Base-by-base conservation (phyloP, 331 rosid genomes). In the Acacia concinna region DNA sequence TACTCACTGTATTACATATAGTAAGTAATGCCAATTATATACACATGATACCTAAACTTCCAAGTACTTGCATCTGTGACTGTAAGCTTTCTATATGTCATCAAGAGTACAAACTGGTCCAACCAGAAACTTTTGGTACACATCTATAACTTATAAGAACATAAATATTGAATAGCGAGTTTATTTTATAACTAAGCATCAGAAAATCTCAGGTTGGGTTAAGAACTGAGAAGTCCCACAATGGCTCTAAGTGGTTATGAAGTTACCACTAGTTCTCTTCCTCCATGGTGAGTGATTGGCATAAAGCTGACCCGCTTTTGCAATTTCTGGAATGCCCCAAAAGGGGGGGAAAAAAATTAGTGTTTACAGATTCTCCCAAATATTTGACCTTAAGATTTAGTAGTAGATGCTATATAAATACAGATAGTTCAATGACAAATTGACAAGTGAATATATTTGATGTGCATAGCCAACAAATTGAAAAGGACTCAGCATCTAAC, bases 281-380 rank as follows among this genome's bases (percentile, higher is more conserved):
- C 88, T 82, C 80, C 94, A 71, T 90, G 91, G 41, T 89, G 93
- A 47, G 14, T 74, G 51, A 82, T 78, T 74, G 96, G 86, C 80
- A 73, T 82, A 83, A 91, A 94, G 80, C 96, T 90, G 86, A 94
- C 98, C 80, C 88, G 86, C 77, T 69, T 69, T 59, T 69, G 74
- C 57, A 69, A 68, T 38, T 68, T 68, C 47, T 11, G 56, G 27
- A 68, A 44, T 43, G 64, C 75, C 84, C 76, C 84, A 89, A 5
- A 74, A 79, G 4, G 82, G 88, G 4, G 82, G 88, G 1, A 79
- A 81, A 25, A 25, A 27, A 14, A 15, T 78, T 30, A 78, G 77
- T 66, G 25, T 27, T 31, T 67, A 12, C 47, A 43, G 30, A 86
- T 68, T 54, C 85, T 76, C 52, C 87, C 27, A 83, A 86, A 23